phyloP scores from a whole-genome alignment of 2,329 filamentous ascomycete genomes.

The Bipolaris cookei region DNA sequence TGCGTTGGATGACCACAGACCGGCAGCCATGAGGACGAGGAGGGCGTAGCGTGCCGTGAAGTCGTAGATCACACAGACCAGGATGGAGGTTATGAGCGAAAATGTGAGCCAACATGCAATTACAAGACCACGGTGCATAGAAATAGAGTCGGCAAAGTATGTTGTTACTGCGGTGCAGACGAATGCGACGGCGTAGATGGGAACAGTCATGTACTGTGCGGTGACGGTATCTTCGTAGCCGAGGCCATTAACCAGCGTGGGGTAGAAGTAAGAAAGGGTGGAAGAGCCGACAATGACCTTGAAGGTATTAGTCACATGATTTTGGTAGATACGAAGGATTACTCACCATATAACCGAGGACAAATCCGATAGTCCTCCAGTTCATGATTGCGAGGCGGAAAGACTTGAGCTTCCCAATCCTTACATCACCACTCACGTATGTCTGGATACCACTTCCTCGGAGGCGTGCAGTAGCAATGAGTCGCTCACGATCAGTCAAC shows the following conservation, averaged over 20 bases:
- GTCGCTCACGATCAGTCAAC: constrained; percentile 52
- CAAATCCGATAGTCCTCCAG: constrained; percentile 57
- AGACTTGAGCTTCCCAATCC: constrained; percentile 49
- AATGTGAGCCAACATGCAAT: constrained; percentile 58
- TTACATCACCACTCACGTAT: constrained; percentile 36
- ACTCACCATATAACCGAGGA: constrained; percentile 58
- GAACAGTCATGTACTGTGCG: constrained; percentile 61
- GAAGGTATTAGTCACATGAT: constrained; percentile 7
- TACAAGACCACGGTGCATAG: constrained; percentile 56
- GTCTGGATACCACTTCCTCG: constrained; percentile 52
- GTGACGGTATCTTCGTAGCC: constrained; percentile 54
- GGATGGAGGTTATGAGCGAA: constrained; percentile 49
- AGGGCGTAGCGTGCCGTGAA: constrained; percentile 62
- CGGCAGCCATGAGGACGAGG: constrained; percentile 63
- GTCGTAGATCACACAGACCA: constrained; percentile 55
- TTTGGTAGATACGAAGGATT: constrained; percentile 25
- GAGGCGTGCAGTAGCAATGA: constrained; percentile 55
- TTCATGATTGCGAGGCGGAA: constrained; percentile 51
- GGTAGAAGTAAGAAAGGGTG: constrained; percentile 63
- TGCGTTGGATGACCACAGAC: constrained; percentile 61
- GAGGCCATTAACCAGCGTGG: constrained; percentile 59
- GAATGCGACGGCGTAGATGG: constrained; percentile 62
- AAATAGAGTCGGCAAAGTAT: constrained; percentile 57
- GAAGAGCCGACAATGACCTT: constrained; percentile 55
- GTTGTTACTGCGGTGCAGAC: constrained; percentile 56